Percentiles rank a stretch among this genome's conserved stretches.
Evolutionary conservation across 2,329 filamentous ascomycete species (phyloP).

Genomic region (Albophoma yamanashiensis): DNA sequence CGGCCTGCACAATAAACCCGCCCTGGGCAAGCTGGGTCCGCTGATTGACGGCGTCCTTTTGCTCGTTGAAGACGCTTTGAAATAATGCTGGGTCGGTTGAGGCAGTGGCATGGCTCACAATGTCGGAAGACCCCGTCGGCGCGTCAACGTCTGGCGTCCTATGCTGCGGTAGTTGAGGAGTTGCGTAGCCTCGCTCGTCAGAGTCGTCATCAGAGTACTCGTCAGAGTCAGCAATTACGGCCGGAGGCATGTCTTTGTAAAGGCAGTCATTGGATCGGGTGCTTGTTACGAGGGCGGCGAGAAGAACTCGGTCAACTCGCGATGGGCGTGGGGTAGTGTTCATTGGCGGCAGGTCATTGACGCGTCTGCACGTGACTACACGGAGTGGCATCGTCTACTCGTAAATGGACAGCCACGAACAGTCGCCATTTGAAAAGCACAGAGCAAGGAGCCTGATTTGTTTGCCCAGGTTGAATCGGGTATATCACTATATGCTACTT

Average conservation of each 20-base stretch:
- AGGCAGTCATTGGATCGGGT: not conserved
- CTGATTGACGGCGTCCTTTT: constrained; percentile 22
- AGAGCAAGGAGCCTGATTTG: not conserved
- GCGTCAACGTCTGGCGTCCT: not conserved
- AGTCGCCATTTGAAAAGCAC: not conserved
- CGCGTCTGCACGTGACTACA: not conserved
- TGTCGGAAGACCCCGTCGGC: constrained; percentile 11
- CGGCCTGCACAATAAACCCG: not conserved
- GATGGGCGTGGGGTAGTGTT: not conserved
- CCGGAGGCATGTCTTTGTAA: constrained; percentile 8
- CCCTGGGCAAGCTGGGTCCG: constrained; percentile 1
- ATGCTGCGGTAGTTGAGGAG: constrained; percentile 2
- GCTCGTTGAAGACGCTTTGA: constrained; percentile 34
- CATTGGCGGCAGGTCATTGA: not conserved
- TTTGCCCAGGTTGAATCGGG: constrained; percentile 10
- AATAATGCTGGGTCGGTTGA: constrained; percentile 40
- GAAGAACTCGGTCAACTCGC: not conserved
- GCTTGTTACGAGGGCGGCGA: not conserved
- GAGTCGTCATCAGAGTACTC: constrained; percentile 18
- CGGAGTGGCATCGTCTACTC: too few species aligned
- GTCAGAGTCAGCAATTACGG: constrained; percentile 28
- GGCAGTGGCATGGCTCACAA: constrained; percentile 18
- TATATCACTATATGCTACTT: constrained; percentile 6
- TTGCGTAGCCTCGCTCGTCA: constrained; percentile 8
- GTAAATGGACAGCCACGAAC: not conserved